Percentiles rank a stretch among this genome's conserved stretches.
These are phyloP conservation scores for Trichocladium uniseriatum DNA, from an alignment of 495 filamentous ascomycete genomes.

Conservation along the genomic window DNA sequence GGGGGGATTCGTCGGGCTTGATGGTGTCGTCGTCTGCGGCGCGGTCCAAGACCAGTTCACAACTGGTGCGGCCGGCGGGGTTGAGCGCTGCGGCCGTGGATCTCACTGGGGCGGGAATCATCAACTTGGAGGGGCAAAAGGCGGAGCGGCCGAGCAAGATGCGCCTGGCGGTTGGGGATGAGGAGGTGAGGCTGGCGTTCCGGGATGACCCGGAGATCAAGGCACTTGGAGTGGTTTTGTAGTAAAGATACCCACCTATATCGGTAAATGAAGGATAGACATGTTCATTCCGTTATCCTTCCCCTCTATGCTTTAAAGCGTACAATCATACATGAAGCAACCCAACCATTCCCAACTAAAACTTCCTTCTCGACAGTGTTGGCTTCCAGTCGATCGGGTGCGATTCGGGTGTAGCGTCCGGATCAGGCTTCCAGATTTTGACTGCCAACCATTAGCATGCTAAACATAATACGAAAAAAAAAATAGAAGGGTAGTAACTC, in stretches of 20 bases:
- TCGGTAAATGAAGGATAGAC: not conserved
- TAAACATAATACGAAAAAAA: not conserved
- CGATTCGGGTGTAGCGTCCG: conserved; percentile 78
- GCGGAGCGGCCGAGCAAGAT: conserved; percentile 83
- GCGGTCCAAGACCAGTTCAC: conserved; percentile 4
- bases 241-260: conserved; percentile 8
- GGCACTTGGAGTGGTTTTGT: conserved; percentile 49
- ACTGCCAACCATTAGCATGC: conserved; percentile 40
- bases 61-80: conserved; percentile 46
- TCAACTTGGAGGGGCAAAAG: conserved; percentile 67
- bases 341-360: conserved; percentile 13
- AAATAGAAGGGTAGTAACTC: conserved; percentile 19
- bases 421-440: conserved; percentile 93
- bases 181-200: conserved; percentile 81
- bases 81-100: conserved; percentile 67
- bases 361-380: conserved; percentile 49
- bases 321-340: no score
- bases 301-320: no score
- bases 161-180: conserved; percentile 72
- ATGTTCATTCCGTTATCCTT: not conserved
- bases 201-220: conserved; percentile 81
- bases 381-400: conserved; percentile 94
- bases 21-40: not conserved
- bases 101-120: conserved; percentile 75
- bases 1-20: not conserved